These are phyloP conservation scores for Tulasnella sp. DNA, from an alignment of 768 basidiomycete species.

Conservation along the genomic window DNA sequence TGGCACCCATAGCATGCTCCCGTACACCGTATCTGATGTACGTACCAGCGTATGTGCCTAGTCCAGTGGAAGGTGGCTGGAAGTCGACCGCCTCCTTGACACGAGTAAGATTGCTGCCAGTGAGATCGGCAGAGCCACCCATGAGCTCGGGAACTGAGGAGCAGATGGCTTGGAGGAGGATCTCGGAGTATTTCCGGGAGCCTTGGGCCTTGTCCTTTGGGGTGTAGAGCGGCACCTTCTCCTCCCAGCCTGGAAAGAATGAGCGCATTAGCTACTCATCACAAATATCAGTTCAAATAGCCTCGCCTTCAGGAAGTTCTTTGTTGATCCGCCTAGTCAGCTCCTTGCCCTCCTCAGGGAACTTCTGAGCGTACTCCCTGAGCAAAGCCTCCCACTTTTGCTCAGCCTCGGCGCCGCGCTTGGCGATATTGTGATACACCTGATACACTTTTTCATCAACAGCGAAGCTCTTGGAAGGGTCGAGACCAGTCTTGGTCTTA, in stretches of 20 bases:
- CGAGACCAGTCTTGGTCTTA: slow-evolving; percentile 77
- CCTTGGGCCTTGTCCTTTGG: slow-evolving; percentile 74
- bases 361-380: slow-evolving; percentile 57
- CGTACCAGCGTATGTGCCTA: slow-evolving; percentile 75
- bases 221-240: slow-evolving; percentile 74
- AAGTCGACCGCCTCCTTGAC: slow-evolving; percentile 80
- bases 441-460: slow-evolving; percentile 65
- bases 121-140: slow-evolving; percentile 85
- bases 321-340: slow-evolving; percentile 76
- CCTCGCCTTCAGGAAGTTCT: slow-evolving; percentile 53
- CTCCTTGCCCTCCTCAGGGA: slow-evolving; percentile 76
- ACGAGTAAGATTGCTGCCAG: slow-evolving; percentile 85
- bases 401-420: slow-evolving; percentile 65
- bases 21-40: slow-evolving; percentile 96
- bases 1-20: slow-evolving; percentile 95
- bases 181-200: slow-evolving; percentile 87
- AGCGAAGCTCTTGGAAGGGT: slow-evolving; percentile 63
- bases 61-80: slow-evolving; percentile 75
- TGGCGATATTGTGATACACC: slow-evolving; percentile 51
- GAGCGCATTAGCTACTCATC: neutral
- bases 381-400: slow-evolving; percentile 62
- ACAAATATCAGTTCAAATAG: neutral
- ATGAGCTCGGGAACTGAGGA: slow-evolving; percentile 71
- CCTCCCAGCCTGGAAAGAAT: slow-evolving; percentile 53
- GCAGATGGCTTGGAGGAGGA: slow-evolving; percentile 65